Evolutionary conservation across 2,329 filamentous ascomycete species (phyloP), one percentile per base, ranked within the genome.

Genomic region (Colletotrichum noveboracense): DNA sequence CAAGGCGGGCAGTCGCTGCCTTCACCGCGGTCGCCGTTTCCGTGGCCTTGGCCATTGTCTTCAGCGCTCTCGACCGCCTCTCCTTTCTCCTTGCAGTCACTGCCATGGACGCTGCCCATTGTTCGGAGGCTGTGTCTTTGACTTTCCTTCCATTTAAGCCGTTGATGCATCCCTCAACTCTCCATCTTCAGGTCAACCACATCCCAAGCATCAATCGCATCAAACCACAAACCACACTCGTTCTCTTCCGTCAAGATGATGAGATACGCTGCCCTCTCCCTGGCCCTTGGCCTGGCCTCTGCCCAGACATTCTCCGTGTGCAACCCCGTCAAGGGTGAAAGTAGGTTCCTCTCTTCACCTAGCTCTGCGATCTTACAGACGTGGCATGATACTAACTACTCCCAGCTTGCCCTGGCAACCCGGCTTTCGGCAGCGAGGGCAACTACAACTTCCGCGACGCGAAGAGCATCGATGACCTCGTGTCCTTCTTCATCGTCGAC

Each of bases 401-500:
- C 14, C 7, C 62, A 78, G 77, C 62, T 13, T 78, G 77, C 66
- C 61, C 65, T n/a, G 56, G 75, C 7, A 78, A 78, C 71, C 69
- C 76, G 10, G 77, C 77, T 12, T 77, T 78, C 38, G 76, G 76
- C 52, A 66, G 62, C 55, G 66, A 71, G 16, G 66, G 64, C 64
- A 38, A 6, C 55, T 77, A 68, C 66, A 68, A 77, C 68, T 77
- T 78, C 68, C 64, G 66, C n/a, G 43, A 21, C 6, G 65, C 74
- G 81, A 86, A 83, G 55, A 80, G 81, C 32, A 64, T 77, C 56
- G 86, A 85, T 56, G 81, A 81, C 55, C 82, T 85, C 77, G 78
- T 84, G 81, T 83, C 80, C 74, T 88, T 90, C 78, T 95, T 94
- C 84, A 90, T 88, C 1, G 85, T 90, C 12, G 90, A 90, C 61